Evolutionary conservation across 495 filamentous ascomycete species (phyloP), one percentile per base, ranked within the genome.

Genomic region (Penicillium malachiteum): DNA sequence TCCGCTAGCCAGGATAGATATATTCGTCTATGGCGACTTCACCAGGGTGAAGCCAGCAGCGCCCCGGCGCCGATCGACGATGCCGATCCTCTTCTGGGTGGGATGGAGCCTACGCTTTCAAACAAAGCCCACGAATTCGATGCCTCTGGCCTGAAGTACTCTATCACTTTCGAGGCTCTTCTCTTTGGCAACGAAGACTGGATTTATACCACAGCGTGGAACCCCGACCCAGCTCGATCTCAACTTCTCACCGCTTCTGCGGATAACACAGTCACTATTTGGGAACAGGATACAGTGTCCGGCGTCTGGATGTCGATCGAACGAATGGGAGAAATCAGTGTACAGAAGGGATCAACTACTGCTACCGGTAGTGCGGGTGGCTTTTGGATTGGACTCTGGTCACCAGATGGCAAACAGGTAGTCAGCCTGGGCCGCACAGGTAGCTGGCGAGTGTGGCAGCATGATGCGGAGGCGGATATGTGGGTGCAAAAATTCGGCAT

Each of bases 1-100:
- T 97, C 93, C 21, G 92, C 92, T 7, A 96, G 92, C 65, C 94
- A 99, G 71, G 94, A 99, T 63, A 97, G 93, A 70, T 99, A 97
- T 62, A 88, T 97, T 67, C 87, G 94, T 39, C 78, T 99, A 18
- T 99, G 94, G 95, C 84, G 92, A 45, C 67, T 97, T 18, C 89
- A 87, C 50, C 79, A 82, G 48, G 89, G 87, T 13, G 81, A 83
- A 68, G 69, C 70, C 37, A 59, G 56, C 37, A 59, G 56, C 10
- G 55, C 58, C 46, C 54, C 62, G 37, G 56, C 65, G 8, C 61
- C 67, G 7, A 70, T 67, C 30, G 77, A 76, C 58, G 73, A 74
- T n/a, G 67, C 69, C 11, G 76, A 76, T 48, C 80, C 85, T 48
- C 66, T 85, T 39, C 79, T 87, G 1, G 84, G 87, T 31, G 79